Conservation (phyloP, 257 asterid genomes). For the Forsythia viridissima region DNA sequence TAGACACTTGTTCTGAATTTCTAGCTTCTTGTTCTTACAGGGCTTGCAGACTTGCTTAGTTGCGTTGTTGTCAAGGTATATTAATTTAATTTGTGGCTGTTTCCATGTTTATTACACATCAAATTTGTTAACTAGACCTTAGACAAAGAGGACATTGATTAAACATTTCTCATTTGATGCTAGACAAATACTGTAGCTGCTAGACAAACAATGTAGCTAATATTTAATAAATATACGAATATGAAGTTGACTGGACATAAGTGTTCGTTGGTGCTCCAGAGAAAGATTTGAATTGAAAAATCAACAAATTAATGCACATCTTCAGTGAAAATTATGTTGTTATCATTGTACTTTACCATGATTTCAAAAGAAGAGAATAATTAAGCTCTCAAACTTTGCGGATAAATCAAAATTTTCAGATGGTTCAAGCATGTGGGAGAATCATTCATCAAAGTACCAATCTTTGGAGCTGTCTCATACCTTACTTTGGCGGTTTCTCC, state of each 20-base stretch:
- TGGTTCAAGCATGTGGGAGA: conserved; percentile 47
- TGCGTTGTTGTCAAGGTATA: conserved; percentile 69
- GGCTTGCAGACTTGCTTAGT: conserved; percentile 88
- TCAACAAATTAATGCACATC: not conserved
- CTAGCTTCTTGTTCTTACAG: conserved; percentile 40
- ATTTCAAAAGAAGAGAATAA: not conserved
- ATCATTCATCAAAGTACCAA: conserved; percentile 48
- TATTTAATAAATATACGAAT: not conserved
- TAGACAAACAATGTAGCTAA: not conserved
- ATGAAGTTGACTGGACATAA: not conserved
- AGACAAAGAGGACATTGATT: not conserved
- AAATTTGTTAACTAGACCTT: not conserved
- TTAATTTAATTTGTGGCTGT: not conserved
- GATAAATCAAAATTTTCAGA: conserved; percentile 25
- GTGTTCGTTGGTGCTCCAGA: not conserved
- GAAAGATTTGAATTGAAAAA: not conserved
- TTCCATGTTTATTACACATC: conserved; percentile 13
- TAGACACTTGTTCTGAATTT: conserved; percentile 19
- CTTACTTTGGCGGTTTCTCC: conserved; percentile 86
- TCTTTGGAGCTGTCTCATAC: conserved; percentile 62
- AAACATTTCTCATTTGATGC: not conserved
- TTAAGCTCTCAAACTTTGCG: conserved; percentile 9
- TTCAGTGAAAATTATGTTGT: not conserved
- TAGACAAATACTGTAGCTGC: not conserved
- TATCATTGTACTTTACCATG: not conserved